A percentile compares a stretch with the other conserved stretches of the same genome.
Evolutionary conservation across 257 asterid species (phyloP).

Genomic region (Perilla frutescens): DNA sequence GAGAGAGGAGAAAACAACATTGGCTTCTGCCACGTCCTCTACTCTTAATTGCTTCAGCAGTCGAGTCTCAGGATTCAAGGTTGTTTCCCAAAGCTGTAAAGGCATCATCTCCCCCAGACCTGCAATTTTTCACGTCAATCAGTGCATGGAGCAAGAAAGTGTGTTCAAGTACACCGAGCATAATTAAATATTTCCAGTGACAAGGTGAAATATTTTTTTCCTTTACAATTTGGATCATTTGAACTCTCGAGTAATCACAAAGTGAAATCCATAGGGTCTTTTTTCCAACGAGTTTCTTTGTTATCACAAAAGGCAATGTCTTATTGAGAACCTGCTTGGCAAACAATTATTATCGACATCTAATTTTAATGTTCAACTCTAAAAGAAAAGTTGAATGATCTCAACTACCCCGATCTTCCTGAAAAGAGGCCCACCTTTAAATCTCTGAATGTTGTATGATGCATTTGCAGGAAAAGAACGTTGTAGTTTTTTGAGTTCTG

Average conservation of each 20-base stretch:
- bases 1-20: slow-evolving; percentile 86
- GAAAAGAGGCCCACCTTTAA: slow-evolving; percentile 64
- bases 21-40: slow-evolving; percentile 90
- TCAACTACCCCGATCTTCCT: not conserved
- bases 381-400: not conserved
- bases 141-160: not conserved
- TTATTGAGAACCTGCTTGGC: too few species aligned
- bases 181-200: too few species aligned
- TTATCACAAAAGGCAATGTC: too few species aligned
- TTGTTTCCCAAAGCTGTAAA: slow-evolving; percentile 98
- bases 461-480: slow-evolving; percentile 88
- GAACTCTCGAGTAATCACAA: too few species aligned
- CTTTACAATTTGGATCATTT: too few species aligned
- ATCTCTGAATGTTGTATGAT: slow-evolving; percentile 93
- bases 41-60: slow-evolving; percentile 80
- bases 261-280: too few species aligned
- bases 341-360: not conserved
- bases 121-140: slow-evolving; percentile 40
- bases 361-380: not conserved
- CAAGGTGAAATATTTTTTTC: too few species aligned
- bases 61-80: slow-evolving; percentile 82
- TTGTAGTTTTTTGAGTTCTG: slow-evolving; percentile 71
- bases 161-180: not conserved
- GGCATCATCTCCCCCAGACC: slow-evolving; percentile 99
- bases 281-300: too few species aligned